Percentiles rank a stretch among this genome's conserved stretches.
These are phyloP conservation scores for Teunomyces lycoperdinae DNA, from an alignment of 805 yeast genomes.

Conservation along the genomic window DNA sequence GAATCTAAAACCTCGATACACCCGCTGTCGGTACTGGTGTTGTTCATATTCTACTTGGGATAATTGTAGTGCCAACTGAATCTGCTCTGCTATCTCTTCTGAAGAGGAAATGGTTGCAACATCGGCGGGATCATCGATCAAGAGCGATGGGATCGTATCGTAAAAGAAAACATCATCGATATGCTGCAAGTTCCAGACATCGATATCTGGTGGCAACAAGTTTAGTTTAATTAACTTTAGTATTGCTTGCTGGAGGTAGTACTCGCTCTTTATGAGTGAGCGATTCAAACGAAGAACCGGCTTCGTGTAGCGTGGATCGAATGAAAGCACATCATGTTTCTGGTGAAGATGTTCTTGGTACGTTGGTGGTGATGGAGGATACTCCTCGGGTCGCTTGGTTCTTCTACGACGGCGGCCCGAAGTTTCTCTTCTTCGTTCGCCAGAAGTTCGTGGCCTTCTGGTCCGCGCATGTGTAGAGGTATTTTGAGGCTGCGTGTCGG, in stretches of 20 bases:
- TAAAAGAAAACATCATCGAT: conserved; percentile 21
- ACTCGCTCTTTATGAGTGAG: conserved; percentile 16
- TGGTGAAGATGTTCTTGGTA: conserved; percentile 19
- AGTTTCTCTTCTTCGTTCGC: neutral
- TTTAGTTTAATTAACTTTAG: conserved; percentile 15
- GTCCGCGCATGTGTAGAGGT: neutral
- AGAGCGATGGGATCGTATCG: conserved; percentile 16
- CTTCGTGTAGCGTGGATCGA: conserved; percentile 20
- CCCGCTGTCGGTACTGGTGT: neutral
- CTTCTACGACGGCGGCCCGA: neutral
- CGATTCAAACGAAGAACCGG: conserved; percentile 23
- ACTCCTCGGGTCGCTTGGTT: neutral
- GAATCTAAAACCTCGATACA: conserved; percentile 3
- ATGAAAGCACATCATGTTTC: conserved; percentile 19
- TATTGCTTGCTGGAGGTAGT: conserved; percentile 16
- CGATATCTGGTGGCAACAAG: conserved; percentile 15
- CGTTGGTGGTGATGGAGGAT: conserved; percentile 13
- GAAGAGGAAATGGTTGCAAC: neutral
- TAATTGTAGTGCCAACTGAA: conserved; percentile 1
- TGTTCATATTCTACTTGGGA: conserved; percentile 2
- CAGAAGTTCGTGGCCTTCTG: neutral
- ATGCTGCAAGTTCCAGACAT: conserved; percentile 21
- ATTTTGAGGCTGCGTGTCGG: neutral
- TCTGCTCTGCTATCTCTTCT: conserved; percentile 1
- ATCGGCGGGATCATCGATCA: conserved; percentile 9